phyloP scores from a whole-genome alignment of 1,284 basidiomycete genomes.

The Cutaneotrichosporon spelunceum region DNA sequence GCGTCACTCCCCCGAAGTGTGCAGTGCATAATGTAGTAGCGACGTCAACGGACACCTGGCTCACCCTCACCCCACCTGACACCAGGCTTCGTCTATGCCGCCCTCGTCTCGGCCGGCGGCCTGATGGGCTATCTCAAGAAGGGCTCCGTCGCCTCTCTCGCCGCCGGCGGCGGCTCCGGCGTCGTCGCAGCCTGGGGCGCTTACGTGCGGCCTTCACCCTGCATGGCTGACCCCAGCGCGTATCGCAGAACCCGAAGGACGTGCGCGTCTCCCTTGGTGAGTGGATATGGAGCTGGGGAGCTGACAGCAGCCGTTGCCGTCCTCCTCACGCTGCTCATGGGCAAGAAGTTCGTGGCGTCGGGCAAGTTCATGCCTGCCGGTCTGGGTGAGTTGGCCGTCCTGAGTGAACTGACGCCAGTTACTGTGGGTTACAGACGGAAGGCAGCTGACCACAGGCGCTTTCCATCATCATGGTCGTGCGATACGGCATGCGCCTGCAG shows the following conservation, averaged over 20 bases:
- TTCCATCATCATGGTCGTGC: constrained; percentile 18
- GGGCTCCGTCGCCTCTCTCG: constrained; percentile 40
- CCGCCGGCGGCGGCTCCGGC: constrained; percentile 33
- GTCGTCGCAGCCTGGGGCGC: constrained; percentile 40
- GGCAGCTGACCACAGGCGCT: constrained; percentile 14
- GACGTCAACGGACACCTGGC: too few relatives aligned
- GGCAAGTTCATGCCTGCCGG: constrained; percentile 49
- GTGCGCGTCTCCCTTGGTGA: constrained; percentile 32
- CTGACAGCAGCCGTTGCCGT: constrained; percentile 26
- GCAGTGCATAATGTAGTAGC: too few relatives aligned
- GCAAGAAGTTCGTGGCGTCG: constrained; percentile 32
- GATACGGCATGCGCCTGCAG: constrained; percentile 20
- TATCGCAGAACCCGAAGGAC: constrained; percentile 32
- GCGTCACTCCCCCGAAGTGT: too few relatives aligned
- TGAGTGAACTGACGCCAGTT: constrained; percentile 12
- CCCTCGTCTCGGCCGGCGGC: constrained; percentile 36
- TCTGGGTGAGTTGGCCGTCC: constrained; percentile 31
- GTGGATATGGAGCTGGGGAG: constrained; percentile 1
- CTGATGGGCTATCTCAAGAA: constrained; percentile 38
- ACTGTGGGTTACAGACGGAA: neutral
- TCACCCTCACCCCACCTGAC: neutral
- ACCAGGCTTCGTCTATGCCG: constrained; percentile 40
- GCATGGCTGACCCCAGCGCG: constrained; percentile 23
- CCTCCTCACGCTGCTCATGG: constrained; percentile 33
- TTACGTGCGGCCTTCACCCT: constrained; percentile 25